These are phyloP conservation scores for Thinopyrum elongatum DNA, from an alignment of 176 grass and related monocot genomes.

Conservation along the genomic window DNA sequence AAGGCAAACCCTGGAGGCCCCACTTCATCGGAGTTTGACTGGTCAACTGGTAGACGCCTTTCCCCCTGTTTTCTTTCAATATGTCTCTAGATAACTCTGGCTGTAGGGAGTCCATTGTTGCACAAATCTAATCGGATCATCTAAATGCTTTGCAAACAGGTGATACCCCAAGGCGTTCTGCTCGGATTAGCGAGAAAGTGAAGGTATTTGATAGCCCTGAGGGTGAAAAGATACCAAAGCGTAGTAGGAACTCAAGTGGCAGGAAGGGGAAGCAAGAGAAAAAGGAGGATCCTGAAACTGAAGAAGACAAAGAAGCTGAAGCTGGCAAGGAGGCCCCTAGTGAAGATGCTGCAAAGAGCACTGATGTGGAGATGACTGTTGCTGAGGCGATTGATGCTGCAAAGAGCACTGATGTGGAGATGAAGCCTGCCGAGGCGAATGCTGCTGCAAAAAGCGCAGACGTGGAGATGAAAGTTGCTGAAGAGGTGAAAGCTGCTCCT, in stretches of 20 bases:
- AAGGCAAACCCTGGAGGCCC: conserved; percentile 78
- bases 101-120: background rate
- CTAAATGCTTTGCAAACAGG: conserved; percentile 48
- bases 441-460: background rate
- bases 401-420: background rate
- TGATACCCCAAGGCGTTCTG: conserved; percentile 89
- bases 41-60: conserved; percentile 71
- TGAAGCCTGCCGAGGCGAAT: conserved; percentile 8
- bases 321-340: conserved; percentile 19
- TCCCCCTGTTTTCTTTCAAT: background rate
- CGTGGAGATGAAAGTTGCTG: conserved; percentile 11
- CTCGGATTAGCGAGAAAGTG: conserved; percentile 86
- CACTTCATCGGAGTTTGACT: conserved; percentile 82
- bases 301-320: conserved; percentile 44
- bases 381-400: conserved; percentile 26
- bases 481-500: background rate
- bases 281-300: conserved; percentile 37
- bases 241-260: conserved; percentile 44
- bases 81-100: background rate
- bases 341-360: conserved; percentile 28
- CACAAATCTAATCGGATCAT: background rate
- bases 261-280: conserved; percentile 53
- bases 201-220: conserved; percentile 72
- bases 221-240: conserved; percentile 71
- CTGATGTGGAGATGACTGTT: conserved; percentile 52